These are phyloP conservation scores for Galerina marginata DNA, from an alignment of 768 basidiomycete species.

Conservation along the genomic window DNA sequence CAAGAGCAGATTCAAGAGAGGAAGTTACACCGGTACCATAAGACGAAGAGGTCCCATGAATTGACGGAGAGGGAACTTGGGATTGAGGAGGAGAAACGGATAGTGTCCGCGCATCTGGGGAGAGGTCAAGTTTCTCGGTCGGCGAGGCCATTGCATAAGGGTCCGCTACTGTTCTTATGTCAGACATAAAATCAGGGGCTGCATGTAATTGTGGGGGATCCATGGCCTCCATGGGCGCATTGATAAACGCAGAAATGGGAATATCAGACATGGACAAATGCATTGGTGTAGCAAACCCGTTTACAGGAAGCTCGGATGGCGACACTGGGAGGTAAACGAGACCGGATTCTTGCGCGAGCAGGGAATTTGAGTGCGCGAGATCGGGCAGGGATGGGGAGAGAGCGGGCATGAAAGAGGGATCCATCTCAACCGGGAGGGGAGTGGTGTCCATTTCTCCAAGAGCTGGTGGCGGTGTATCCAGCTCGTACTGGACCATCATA, in stretches of 20 bases:
- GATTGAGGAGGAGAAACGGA: constrained; percentile 41
- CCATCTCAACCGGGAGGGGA: constrained; percentile 8
- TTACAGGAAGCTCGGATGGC: constrained; percentile 21
- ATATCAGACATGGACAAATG: constrained; percentile 47
- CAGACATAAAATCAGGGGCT: constrained; percentile 45
- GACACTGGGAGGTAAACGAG: constrained; percentile 40
- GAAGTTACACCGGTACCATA: constrained; percentile 45
- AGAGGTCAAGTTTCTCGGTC: constrained; percentile 43
- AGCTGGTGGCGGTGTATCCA: constrained; percentile 33
- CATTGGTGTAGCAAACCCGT: constrained; percentile 29
- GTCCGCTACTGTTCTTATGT: constrained; percentile 39
- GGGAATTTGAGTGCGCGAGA: constrained; percentile 26
- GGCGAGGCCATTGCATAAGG: constrained; percentile 37
- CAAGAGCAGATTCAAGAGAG: constrained; percentile 51
- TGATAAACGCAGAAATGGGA: constrained; percentile 35
- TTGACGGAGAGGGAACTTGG: constrained; percentile 41
- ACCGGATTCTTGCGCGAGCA: constrained; percentile 35
- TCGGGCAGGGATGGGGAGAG: constrained; percentile 24
- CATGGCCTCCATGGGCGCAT: constrained; percentile 38
- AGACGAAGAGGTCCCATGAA: constrained; percentile 44
- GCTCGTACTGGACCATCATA: constrained; percentile 36
- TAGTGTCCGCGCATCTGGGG: constrained; percentile 39
- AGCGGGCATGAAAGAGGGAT: constrained; percentile 25
- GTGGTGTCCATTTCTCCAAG: constrained; percentile 42
- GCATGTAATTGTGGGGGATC: constrained; percentile 34